Base-by-base conservation (phyloP, 2,329 filamentous ascomycete species). In the Hypoxylon sp. region DNA sequence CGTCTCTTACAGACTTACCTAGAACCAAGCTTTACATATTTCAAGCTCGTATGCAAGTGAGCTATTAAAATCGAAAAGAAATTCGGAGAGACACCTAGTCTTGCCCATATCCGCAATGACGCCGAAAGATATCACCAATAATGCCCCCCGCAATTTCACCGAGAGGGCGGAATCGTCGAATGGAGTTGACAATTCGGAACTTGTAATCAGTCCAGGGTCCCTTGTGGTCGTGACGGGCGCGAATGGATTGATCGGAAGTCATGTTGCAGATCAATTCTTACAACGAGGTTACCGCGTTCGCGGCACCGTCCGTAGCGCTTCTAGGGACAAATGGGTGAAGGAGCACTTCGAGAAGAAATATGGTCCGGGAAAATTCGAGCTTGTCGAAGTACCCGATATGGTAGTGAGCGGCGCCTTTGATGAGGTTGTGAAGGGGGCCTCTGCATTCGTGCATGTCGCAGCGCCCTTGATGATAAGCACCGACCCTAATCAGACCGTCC, bases 221-320 rank as follows among this genome's bases (percentile, higher is more conserved):
- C 65, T 73, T 0, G 75, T 84, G 23, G 75, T 84, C 0, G 74
- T 84, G 0, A 84, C 81, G 0, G 82, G 81, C 1, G 75, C 63
- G 28, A 83, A 81, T 32, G 82, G 82, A 0, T 79, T 78, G 49
- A 73, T 85, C 2, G 82, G 72, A 0, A 79, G 79, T 0, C 77
- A 84, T 13, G 75, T 83, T 3, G 78, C 75, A 2, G 76, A 80
- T 50, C 76, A 82, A 56, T 72, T 82, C 6, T 74, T 84, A 0
- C 50, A 71, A 0, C 72, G 72, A 0, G 82, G 82, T 3, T 84
- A 81, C 70, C 77, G 75, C 2, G 83, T 85, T n/a, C 81, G 82
- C 21, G 83, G 73, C 13, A 70, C 73, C 2, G 60, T 63, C 6
- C 73, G 73, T 25, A 53, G 52, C 28, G 25, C 46, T 3, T 30